Percentiles rank a stretch among this genome's conserved stretches.
Evolutionary conservation across 2,329 filamentous ascomycete species (phyloP).

Genomic region (Claviceps fusiformis): DNA sequence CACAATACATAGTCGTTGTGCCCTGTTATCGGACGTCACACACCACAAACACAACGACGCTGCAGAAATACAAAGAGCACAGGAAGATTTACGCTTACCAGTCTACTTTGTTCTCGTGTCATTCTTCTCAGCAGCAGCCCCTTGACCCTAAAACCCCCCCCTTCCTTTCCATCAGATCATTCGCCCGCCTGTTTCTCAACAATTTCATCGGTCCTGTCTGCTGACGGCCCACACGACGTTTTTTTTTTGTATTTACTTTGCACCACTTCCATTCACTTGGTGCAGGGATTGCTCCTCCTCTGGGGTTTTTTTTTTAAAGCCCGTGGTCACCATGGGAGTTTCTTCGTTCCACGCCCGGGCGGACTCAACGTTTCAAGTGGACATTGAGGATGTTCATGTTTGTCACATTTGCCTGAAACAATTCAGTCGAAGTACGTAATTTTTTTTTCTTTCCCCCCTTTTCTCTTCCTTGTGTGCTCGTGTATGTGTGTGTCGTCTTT

Average conservation of each 20-base stretch:
- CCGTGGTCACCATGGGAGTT: conserved; percentile 1
- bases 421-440: conserved; percentile 5
- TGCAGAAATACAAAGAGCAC: background rate
- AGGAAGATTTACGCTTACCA: background rate
- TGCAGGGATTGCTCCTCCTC: background rate
- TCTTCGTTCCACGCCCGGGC: conserved; percentile 3
- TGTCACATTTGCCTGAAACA: conserved; percentile 7
- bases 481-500: background rate
- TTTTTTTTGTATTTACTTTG: background rate
- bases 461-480: background rate
- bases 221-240: background rate
- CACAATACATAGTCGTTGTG: background rate
- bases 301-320: no score
- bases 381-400: conserved; percentile 4
- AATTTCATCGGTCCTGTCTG: background rate
- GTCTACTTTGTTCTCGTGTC: background rate
- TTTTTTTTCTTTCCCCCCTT: background rate
- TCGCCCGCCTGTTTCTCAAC: background rate
- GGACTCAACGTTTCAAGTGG: conserved; percentile 1
- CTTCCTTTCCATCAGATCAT: background rate
- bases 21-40: background rate
- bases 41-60: background rate
- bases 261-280: background rate
- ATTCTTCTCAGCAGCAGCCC: background rate
- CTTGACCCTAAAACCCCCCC: background rate